Evolutionary conservation across 1,139 yeast species (phyloP), one percentile per base, ranked within the genome.

Genomic region (Yamadazyma dendronema): DNA sequence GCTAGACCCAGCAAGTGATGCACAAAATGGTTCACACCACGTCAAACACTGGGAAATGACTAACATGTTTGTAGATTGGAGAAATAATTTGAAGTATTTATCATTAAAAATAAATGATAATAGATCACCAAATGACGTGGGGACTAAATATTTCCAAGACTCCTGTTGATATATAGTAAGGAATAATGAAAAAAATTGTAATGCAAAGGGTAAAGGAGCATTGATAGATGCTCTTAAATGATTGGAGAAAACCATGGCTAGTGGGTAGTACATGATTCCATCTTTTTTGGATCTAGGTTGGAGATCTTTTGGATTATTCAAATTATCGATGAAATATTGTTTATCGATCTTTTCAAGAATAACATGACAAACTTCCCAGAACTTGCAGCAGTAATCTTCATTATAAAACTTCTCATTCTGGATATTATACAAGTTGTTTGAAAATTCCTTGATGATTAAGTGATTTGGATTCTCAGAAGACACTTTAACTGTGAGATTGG

Each of bases 121-220:
- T 29, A 80, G 60, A 39, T 75, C 76, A 33, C 69, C 68, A 43
- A 67, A 77, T 3, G 72, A 71, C 46, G 65, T 72, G 0, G 84
- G 84, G 2, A 69, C 61, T 2, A 77, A 63, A 19, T 57, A 48
- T 1, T 53, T 49, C 88, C 90, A 84, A 41, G 80, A 75, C 2
- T 60, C 57, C 0, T 50, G 15, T 7, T 65, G 67, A 16, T 76
- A 61, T 31, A 61, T 61, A 2, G 42, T 39, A 21, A 82, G 54
- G 2, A 80, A 56, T 14, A 65, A 43, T 7, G 63, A 50, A 25
- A 83, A 63, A 2, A 75, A 72, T 36, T 73, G 57, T 21, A 84
- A 57, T 4, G 81, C 56, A 17, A 66, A 57, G 0, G 84, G 86
- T 17, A 84, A 55, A 0, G 90, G 82, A 15, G 61, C 61, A 31